A percentile compares a stretch with the other conserved stretches of the same genome.
phyloP scores from a whole-genome alignment of 257 asterid genomes.

The Rhazya stricta region DNA sequence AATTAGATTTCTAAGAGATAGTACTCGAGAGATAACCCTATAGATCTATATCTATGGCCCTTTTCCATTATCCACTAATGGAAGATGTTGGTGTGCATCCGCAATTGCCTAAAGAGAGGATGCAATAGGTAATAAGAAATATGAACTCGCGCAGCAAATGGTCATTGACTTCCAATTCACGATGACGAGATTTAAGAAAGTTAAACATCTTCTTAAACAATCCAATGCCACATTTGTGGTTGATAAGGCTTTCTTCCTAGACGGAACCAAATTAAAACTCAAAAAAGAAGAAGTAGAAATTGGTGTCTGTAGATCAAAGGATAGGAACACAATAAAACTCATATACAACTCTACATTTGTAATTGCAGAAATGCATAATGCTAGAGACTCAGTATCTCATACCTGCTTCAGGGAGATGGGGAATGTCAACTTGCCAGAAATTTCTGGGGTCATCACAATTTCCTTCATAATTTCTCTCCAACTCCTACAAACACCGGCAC shows the following conservation, averaged over 20 bases:
- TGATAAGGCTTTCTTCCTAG: neutral
- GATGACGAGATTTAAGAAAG: neutral
- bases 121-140: neutral
- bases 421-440: slow-evolving; percentile 64
- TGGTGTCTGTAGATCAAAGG: neutral
- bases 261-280: neutral
- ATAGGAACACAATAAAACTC: neutral
- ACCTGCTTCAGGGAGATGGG: slow-evolving; percentile 98
- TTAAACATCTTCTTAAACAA: neutral
- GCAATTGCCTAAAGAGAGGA: neutral
- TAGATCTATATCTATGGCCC: no score
- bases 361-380: neutral
- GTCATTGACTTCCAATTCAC: neutral
- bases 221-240: neutral
- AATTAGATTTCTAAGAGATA: neutral
- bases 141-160: neutral
- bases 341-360: neutral
- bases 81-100: neutral
- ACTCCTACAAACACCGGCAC: slow-evolving; percentile 95
- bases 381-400: neutral
- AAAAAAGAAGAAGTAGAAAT: neutral
- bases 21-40: neutral
- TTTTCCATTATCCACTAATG: no score
- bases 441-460: slow-evolving; percentile 56
- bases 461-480: slow-evolving; percentile 94